A percentile compares a stretch with the other conserved stretches of the same genome.
Evolutionary conservation across 352 stramenopile genomes (phyloP).

Genomic region (Globisporangium perplexum): DNA sequence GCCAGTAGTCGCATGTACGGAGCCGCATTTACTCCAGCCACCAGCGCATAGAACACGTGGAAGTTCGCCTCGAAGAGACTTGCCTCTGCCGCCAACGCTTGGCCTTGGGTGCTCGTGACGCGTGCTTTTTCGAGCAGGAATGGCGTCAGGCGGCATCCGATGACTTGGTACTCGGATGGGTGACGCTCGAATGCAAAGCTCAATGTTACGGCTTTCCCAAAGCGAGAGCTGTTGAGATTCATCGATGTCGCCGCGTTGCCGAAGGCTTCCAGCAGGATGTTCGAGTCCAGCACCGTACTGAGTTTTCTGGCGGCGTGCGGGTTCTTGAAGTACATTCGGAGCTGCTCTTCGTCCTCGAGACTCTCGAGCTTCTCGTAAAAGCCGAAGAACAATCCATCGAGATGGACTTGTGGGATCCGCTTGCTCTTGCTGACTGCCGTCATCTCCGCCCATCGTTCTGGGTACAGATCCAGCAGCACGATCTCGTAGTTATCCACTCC

Average conservation of each 20-base stretch:
- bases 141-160: conserved; percentile 43
- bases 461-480: conserved; percentile 60
- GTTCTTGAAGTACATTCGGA: conserved; percentile 77
- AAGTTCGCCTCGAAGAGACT: conserved; percentile 41
- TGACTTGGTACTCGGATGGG: conserved; percentile 47
- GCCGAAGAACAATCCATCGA: conserved; percentile 65
- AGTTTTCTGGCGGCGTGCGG: conserved; percentile 53
- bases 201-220: conserved; percentile 58
- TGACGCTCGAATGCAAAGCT: conserved; percentile 38
- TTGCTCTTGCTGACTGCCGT: conserved; percentile 58
- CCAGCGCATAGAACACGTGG: conserved; percentile 67
- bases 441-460: conserved; percentile 67
- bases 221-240: conserved; percentile 74
- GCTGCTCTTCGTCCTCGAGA: conserved; percentile 73
- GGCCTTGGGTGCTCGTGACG: conserved; percentile 28
- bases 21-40: conserved; percentile 45
- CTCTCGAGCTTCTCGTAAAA: conserved; percentile 78
- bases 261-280: conserved; percentile 76
- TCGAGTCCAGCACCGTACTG: conserved; percentile 55
- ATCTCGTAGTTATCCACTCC: conserved; percentile 59
- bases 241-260: conserved; percentile 55
- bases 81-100: not conserved
- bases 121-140: conserved; percentile 68
- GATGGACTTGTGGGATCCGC: conserved; percentile 64
- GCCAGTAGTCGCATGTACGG: conserved; percentile 24